Evolutionary conservation across 805 yeast genomes (phyloP), one percentile per base, ranked within the genome.

Genomic region (Dipodascus albidus): DNA sequence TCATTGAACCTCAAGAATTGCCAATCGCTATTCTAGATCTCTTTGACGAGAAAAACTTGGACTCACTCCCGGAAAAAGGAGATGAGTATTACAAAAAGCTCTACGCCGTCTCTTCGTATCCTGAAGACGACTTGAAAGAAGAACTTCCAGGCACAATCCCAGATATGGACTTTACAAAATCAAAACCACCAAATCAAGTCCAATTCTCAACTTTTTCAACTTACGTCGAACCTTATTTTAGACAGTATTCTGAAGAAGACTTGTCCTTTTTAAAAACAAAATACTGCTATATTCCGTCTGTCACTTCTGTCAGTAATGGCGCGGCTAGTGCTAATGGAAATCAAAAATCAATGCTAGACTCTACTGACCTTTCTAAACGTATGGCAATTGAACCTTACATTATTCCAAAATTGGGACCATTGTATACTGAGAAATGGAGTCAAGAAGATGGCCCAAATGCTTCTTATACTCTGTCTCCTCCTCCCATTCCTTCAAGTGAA

Each of bases 31-130:
- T 88, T 0, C 67, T 87, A 52, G 88, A 87, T 0, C 68, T 87
- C 22, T 87, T 79, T 58, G 90, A 84, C 35, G 55, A 42, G 2
- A 23, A 49, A 2, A 55, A 67, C 27, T 22, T 22, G 4, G 74
- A 79, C 49, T 85, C 85, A 0, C 64, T 80, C 20, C 83, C 79
- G 55, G 75, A 80, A 17, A 80, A 79, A n/a, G 88, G 88, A 3
- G 81, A 79, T 47, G 96, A 86, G 49, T 87, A 78, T 60, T 67
- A 85, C 55, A 85, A 85, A 63, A 75, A 75, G 58, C 85, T 84
- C 64, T 88, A 82, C 62, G 96, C 86, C 2, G 99, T 93, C 15
- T 86, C 93, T 0, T 81, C 90, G n/a, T 93, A 81, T 65, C 99
- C 99, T 0, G 78, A 82, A 31, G 74, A 74, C 42, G 96, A 90